Percentiles rank a stretch among this genome's conserved stretches.
Conservation (phyloP, 306 rosid species). For the Crataegus laevigata region DNA sequence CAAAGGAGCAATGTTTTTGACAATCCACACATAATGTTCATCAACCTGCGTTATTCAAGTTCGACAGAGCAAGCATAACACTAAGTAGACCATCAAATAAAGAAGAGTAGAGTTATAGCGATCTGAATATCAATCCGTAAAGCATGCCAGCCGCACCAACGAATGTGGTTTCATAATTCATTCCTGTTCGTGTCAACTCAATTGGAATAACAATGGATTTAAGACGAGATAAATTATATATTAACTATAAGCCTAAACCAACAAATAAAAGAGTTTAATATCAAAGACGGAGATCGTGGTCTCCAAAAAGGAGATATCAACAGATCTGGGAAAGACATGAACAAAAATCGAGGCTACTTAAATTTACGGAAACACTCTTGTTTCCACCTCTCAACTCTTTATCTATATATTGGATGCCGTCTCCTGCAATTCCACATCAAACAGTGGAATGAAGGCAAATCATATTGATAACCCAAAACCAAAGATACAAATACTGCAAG, state of each 20-base stretch:
- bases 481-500: neutral
- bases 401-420: conserved; percentile 75
- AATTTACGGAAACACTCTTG: conserved; percentile 37
- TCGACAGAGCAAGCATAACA: neutral
- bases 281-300: conserved; percentile 6
- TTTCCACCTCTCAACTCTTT: conserved; percentile 29
- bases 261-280: conserved; percentile 9
- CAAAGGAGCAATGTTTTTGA: no score
- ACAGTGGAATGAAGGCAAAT: neutral
- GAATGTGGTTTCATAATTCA: conserved; percentile 16
- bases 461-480: neutral
- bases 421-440: conserved; percentile 57
- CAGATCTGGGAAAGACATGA: conserved; percentile 34
- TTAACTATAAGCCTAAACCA: conserved; percentile 15
- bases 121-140: neutral
- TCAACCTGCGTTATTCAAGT: neutral
- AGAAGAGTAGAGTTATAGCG: neutral
- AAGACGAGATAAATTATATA: conserved; percentile 7
- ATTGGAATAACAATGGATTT: conserved; percentile 16
- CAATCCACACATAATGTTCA: no score
- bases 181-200: conserved; percentile 24
- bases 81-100: neutral
- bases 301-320: conserved; percentile 32
- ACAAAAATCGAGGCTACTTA: conserved; percentile 57
- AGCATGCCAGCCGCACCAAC: conserved; percentile 34